Conservation (phyloP, 805 yeast genomes). For the Wickerhamiella azymoides region DNA sequence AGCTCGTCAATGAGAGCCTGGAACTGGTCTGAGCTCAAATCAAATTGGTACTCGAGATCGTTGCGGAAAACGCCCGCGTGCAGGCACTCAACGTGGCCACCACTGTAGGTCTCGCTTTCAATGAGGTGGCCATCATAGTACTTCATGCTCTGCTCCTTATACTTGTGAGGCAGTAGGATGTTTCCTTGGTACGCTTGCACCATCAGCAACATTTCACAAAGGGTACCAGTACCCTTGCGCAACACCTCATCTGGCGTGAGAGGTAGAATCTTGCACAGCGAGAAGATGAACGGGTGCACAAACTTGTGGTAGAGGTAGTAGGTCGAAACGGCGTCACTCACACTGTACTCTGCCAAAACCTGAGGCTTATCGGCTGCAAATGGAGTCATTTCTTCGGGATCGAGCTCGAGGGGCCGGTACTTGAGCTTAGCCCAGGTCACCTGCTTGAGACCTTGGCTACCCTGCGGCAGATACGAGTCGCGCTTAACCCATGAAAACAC, state of each 20-base stretch:
- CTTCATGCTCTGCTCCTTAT: slow-evolving; percentile 84
- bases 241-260: slow-evolving; percentile 91
- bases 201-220: slow-evolving; percentile 94
- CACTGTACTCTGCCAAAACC: slow-evolving; percentile 85
- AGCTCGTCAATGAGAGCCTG: slow-evolving; percentile 66
- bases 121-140: slow-evolving; percentile 88
- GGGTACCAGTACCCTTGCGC: slow-evolving; percentile 95
- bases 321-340: slow-evolving; percentile 98
- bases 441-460: slow-evolving; percentile 95
- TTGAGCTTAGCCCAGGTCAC: slow-evolving; percentile 94
- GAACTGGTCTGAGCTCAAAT: slow-evolving; percentile 65
- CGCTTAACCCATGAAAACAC: slow-evolving; percentile 96
- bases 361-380: slow-evolving; percentile 94
- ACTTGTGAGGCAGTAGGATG: slow-evolving; percentile 83
- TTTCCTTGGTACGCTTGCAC: slow-evolving; percentile 74
- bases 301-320: slow-evolving; percentile 91
- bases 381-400: slow-evolving; percentile 96
- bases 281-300: slow-evolving; percentile 92
- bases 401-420: slow-evolving; percentile 89
- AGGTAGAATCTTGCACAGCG: slow-evolving; percentile 90
- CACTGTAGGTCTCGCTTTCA: slow-evolving; percentile 94
- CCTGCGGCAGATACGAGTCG: slow-evolving; percentile 95
- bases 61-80: slow-evolving; percentile 97
- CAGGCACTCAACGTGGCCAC: slow-evolving; percentile 95
- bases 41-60: slow-evolving; percentile 64